These are phyloP conservation scores for Astrocystis sublimbata DNA, from an alignment of 495 filamentous ascomycete species.

Conservation along the genomic window DNA sequence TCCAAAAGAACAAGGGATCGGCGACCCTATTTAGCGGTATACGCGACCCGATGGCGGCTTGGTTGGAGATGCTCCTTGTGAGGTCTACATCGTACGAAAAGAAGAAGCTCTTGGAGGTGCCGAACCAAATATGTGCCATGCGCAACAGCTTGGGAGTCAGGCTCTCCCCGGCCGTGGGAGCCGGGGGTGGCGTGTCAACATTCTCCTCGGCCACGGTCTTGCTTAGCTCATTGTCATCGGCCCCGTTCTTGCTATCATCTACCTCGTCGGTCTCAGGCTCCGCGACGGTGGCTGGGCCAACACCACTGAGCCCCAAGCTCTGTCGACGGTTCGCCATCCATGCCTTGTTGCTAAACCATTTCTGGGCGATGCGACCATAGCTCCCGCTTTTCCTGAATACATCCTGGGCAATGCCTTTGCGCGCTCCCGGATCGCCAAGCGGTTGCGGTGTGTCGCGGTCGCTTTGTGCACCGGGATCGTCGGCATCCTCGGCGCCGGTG, in stretches of 20 bases:
- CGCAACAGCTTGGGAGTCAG: slow-evolving; percentile 82
- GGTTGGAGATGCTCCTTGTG: slow-evolving; percentile 62
- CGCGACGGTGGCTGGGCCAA: slow-evolving; percentile 17
- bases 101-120: slow-evolving; percentile 79
- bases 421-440: slow-evolving; percentile 19
- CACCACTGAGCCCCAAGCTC: slow-evolving; percentile 56
- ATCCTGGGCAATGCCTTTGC: slow-evolving; percentile 72
- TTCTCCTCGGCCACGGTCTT: slow-evolving; percentile 36
- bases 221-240: slow-evolving; percentile 29
- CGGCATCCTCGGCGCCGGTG: slow-evolving; percentile 32
- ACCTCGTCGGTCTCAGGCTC: slow-evolving; percentile 13
- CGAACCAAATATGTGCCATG: slow-evolving; percentile 77
- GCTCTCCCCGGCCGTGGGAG: slow-evolving; percentile 34
- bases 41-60: slow-evolving; percentile 39
- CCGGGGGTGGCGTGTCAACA: slow-evolving; percentile 26
- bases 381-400: slow-evolving; percentile 74
- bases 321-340: slow-evolving; percentile 64
- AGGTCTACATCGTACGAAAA: slow-evolving; percentile 92
- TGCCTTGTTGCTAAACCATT: slow-evolving; percentile 83
- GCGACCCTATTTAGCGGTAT: slow-evolving; percentile 66
- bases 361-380: slow-evolving; percentile 84
- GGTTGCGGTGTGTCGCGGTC: slow-evolving; percentile 27
- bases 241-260: slow-evolving; percentile 4
- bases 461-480: slow-evolving; percentile 31
- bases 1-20: slow-evolving; percentile 92